These are phyloP conservation scores for Phytophthora sansomeana DNA, from an alignment of 352 stramenopile genomes.

Conservation along the genomic window DNA sequence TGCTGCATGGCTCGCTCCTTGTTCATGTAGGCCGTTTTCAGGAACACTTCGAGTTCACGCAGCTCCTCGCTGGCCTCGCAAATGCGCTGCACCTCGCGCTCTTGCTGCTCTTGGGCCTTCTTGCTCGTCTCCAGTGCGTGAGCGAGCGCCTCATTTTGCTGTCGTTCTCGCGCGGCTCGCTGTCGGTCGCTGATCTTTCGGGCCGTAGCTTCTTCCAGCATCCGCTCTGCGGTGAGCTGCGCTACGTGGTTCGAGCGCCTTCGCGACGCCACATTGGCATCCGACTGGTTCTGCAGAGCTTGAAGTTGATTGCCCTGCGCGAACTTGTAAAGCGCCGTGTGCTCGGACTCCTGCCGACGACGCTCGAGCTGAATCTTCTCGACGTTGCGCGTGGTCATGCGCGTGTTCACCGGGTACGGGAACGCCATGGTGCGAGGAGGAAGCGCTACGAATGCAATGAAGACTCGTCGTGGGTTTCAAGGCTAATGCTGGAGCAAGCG, in stretches of 20 bases:
- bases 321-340: conserved; percentile 63
- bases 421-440: conserved; percentile 53
- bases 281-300: conserved; percentile 66
- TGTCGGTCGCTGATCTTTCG: conserved; percentile 26
- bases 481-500: conserved; percentile 6
- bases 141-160: conserved; percentile 82
- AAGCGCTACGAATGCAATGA: no score
- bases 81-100: conserved; percentile 91
- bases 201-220: conserved; percentile 61
- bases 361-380: conserved; percentile 72
- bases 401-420: conserved; percentile 59
- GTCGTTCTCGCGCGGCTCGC: conserved; percentile 47
- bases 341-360: conserved; percentile 66
- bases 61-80: conserved; percentile 92
- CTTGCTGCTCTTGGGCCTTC: conserved; percentile 71
- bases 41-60: conserved; percentile 86
- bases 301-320: conserved; percentile 67
- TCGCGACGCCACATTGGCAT: conserved; percentile 55
- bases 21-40: conserved; percentile 95
- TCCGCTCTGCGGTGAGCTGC: conserved; percentile 73
- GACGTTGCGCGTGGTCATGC: conserved; percentile 69
- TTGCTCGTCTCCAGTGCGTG: conserved; percentile 72
- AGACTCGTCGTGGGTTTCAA: conserved; percentile 22
- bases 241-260: conserved; percentile 66
- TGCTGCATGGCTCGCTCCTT: conserved; percentile 93